These are phyloP conservation scores for Penicillium fimorum DNA, from an alignment of 495 filamentous ascomycete species.

Conservation along the genomic window DNA sequence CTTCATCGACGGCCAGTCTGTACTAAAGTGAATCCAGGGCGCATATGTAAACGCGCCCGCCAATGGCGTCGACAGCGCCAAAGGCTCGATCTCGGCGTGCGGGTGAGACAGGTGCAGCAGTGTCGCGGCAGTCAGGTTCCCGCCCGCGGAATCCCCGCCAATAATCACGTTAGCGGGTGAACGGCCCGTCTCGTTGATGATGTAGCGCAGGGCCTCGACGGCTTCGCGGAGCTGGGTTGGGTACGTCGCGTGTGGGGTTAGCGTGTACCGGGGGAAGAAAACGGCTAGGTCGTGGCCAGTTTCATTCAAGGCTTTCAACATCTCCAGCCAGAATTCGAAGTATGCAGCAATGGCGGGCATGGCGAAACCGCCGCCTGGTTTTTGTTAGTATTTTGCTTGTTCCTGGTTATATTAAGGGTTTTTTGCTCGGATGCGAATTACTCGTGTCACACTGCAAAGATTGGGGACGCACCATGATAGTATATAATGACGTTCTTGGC, in stretches of 20 bases:
- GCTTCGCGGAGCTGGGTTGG: conserved; percentile 60
- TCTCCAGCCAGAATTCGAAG: conserved; percentile 45
- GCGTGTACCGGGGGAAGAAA: conserved; percentile 55
- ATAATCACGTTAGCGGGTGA: conserved; percentile 49
- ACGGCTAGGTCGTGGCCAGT: conserved; percentile 48
- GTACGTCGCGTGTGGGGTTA: conserved; percentile 53
- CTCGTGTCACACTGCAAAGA: background rate
- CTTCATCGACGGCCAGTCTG: conserved; percentile 36
- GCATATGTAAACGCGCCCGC: conserved; percentile 50
- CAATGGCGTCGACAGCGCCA: conserved; percentile 37
- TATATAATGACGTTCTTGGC: conserved; percentile 59
- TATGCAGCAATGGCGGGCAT: conserved; percentile 42
- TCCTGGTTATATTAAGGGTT: background rate
- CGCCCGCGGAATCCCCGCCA: conserved; percentile 64
- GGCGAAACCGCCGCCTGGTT: conserved; percentile 58
- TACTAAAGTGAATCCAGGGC: conserved; percentile 56
- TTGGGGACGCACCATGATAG: conserved; percentile 51
- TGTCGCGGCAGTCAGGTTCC: conserved; percentile 53
- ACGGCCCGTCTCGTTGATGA: conserved; percentile 40
- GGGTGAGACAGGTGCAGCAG: conserved; percentile 62
- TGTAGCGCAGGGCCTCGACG: conserved; percentile 50
- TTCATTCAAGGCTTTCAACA: conserved; percentile 43
- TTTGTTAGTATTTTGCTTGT: background rate
- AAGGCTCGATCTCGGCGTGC: conserved; percentile 47
- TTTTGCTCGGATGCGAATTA: background rate